Percentiles rank a stretch among this genome's conserved stretches.
Evolutionary conservation across 139 green algal genomes (phyloP).

Genomic region (Medakamo hakoo): DNA sequence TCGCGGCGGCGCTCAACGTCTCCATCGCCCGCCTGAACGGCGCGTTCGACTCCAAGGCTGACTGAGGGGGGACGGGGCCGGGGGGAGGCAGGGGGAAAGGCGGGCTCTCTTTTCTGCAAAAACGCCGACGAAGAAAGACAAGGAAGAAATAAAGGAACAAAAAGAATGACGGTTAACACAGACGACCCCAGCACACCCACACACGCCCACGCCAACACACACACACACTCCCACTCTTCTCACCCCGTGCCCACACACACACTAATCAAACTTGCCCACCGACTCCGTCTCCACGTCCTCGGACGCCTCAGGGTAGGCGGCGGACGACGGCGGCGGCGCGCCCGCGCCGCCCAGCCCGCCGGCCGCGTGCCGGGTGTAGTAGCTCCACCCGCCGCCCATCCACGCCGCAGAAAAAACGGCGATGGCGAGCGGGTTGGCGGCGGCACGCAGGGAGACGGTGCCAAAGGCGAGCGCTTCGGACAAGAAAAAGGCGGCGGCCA

Average conservation of each 20-base stretch:
- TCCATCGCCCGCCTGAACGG: not conserved
- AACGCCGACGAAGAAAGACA: not conserved
- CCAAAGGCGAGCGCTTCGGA: constrained; percentile 52
- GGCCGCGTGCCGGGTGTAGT: too few relatives aligned
- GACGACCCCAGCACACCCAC: not conserved
- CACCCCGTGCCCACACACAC: not conserved
- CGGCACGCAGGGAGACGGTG: constrained; percentile 43
- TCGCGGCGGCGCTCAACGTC: not conserved
- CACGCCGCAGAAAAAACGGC: constrained; percentile 45
- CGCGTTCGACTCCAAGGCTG: too few relatives aligned
- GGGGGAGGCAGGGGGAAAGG: not conserved
- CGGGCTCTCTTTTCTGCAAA: not conserved
- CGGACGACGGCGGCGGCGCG: not conserved
- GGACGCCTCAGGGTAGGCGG: too few relatives aligned
- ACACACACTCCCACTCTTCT: not conserved
- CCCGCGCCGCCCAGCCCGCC: too few relatives aligned
- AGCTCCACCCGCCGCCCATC: constrained; percentile 57
- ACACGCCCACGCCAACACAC: not conserved
- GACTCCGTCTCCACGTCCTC: not conserved
- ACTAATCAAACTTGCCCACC: not conserved
- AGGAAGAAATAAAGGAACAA: not conserved
- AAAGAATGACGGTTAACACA: not conserved
- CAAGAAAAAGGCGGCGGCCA: constrained; percentile 54
- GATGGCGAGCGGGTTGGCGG: constrained; percentile 44
- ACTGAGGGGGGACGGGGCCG: too few relatives aligned